phyloP scores from a whole-genome alignment of 2,329 filamentous ascomycete species.

The Capronia epimyces region DNA sequence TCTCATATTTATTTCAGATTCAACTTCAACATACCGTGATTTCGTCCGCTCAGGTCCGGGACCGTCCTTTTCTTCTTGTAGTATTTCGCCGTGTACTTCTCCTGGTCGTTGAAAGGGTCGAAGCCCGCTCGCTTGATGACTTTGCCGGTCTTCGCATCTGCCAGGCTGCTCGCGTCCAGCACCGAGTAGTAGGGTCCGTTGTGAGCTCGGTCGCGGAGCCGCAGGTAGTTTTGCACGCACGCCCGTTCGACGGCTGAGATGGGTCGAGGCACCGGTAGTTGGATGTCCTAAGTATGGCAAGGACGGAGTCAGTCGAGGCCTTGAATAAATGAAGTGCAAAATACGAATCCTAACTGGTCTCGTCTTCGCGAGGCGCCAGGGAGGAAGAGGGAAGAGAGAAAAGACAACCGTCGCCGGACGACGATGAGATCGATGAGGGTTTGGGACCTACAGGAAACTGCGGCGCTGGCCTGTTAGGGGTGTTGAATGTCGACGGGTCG shows the following conservation, averaged over 20 bases:
- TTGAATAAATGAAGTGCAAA: too few relatives aligned
- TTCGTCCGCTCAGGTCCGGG: constrained; percentile 50
- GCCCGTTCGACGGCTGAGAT: constrained; percentile 38
- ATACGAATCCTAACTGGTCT: not conserved
- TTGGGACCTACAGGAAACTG: constrained; percentile 24
- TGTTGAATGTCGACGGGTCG: constrained; percentile 34
- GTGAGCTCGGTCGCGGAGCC: constrained; percentile 51
- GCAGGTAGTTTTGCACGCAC: constrained; percentile 48
- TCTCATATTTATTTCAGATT: too few relatives aligned
- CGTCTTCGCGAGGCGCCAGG: not conserved
- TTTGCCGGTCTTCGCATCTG: constrained; percentile 41
- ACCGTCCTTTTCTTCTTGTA: constrained; percentile 51
- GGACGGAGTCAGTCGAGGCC: not conserved
- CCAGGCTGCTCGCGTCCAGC: constrained; percentile 38
- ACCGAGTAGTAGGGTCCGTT: constrained; percentile 57
- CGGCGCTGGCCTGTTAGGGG: constrained; percentile 30
- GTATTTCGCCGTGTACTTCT: constrained; percentile 54
- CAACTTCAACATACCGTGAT: constrained; percentile 47
- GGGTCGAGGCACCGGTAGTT: constrained; percentile 19
- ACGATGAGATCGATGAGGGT: too few relatives aligned
- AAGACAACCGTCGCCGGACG: too few relatives aligned
- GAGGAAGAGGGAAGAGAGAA: too few relatives aligned
- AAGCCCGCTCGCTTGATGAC: constrained; percentile 44
- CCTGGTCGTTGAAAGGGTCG: constrained; percentile 58
- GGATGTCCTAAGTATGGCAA: constrained; percentile 7